Conservation (phyloP, 2,329 filamentous ascomycete species). For the Fusarium haematococcum region DNA sequence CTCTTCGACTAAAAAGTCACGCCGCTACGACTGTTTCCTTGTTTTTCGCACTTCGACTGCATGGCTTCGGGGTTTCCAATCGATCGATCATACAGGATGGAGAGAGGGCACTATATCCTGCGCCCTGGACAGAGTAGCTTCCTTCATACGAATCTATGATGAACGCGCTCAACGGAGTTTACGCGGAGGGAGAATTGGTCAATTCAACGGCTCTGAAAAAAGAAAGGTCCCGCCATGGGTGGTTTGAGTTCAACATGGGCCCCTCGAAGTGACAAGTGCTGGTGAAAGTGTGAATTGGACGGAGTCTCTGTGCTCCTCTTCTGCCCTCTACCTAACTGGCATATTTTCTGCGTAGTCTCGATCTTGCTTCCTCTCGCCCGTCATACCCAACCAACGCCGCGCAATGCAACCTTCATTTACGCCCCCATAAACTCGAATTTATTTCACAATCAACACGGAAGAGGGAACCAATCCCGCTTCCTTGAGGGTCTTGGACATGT, state of each 20-base stretch:
- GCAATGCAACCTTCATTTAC: conserved; percentile 30
- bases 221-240: conserved; percentile 50
- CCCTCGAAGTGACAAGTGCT: conserved; percentile 20
- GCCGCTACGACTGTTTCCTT: conserved; percentile 59
- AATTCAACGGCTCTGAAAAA: conserved; percentile 54
- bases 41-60: conserved; percentile 68
- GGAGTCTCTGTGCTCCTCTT: conserved; percentile 3
- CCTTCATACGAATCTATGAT: conserved; percentile 58
- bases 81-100: conserved; percentile 65
- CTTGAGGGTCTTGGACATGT: conserved; percentile 91
- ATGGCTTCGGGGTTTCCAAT: conserved; percentile 64
- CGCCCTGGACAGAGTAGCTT: conserved; percentile 60
- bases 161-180: conserved; percentile 59
- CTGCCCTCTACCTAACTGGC: conserved; percentile 26
- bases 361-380: neutral
- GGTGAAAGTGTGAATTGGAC: conserved; percentile 9
- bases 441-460: conserved; percentile 84
- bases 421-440: conserved; percentile 26
- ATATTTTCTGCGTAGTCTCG: conserved; percentile 11
- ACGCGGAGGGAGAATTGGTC: conserved; percentile 52
- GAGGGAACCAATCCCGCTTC: conserved; percentile 92
- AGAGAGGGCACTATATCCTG: conserved; percentile 60
- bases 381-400: conserved; percentile 34
- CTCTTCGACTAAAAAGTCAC: conserved; percentile 79
- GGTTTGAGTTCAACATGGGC: conserved; percentile 43